Percentiles rank a stretch among this genome's conserved stretches.
Evolutionary conservation across 306 rosid genomes (phyloP).

Genomic region (Malus sylvestris): DNA sequence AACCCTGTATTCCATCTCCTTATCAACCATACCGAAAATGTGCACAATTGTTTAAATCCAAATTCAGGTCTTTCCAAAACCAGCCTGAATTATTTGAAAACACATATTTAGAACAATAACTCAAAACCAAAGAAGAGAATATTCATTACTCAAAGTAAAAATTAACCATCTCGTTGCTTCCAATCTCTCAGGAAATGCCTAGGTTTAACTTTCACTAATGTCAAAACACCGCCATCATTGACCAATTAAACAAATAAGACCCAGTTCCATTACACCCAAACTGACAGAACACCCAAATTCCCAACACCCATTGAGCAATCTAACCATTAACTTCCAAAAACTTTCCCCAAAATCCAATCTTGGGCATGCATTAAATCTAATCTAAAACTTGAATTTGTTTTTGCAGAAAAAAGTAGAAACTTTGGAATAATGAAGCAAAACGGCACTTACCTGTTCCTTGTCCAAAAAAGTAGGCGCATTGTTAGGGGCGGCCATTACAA

Average conservation of each 20-base stretch:
- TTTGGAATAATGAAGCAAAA: constrained; percentile 5
- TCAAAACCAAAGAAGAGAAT: background rate
- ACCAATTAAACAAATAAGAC: background rate
- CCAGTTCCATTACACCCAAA: background rate
- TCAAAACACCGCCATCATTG: background rate
- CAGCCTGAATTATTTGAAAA: background rate
- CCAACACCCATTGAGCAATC: background rate
- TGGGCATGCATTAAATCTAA: background rate
- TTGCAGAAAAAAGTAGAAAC: background rate
- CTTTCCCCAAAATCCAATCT: background rate
- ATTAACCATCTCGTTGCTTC: background rate
- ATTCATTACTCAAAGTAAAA: background rate
- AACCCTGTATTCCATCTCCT: constrained; percentile 76
- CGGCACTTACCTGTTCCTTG: constrained; percentile 58
- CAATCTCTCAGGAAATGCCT: background rate
- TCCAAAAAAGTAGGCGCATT: constrained; percentile 43
- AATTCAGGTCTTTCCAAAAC: background rate
- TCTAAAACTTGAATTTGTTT: background rate
- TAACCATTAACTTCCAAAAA: no score
- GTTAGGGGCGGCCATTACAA: no score
- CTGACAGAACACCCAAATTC: background rate
- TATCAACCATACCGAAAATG: constrained; percentile 94
- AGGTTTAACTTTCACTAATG: background rate
- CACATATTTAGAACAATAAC: background rate
- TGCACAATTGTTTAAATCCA: constrained; percentile 19